phyloP scores from a whole-genome alignment of 2,329 filamentous ascomycete genomes.

The Furcasterigmium sp. region DNA sequence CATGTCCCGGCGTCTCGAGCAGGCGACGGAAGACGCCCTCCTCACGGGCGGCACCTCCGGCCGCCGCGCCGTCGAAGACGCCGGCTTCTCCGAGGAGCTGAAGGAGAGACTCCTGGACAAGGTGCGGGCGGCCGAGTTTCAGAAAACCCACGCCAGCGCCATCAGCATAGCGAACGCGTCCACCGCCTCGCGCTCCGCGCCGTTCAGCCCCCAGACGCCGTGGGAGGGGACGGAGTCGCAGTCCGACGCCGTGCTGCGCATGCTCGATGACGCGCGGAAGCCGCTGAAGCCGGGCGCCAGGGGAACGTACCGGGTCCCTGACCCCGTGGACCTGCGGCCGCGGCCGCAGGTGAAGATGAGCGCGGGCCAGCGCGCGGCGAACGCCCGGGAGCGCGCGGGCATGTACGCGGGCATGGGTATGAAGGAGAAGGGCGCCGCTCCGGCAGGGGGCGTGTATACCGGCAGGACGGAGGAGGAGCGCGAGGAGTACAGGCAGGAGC shows the following conservation, averaged over 20 bases:
- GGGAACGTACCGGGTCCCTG: constrained; percentile 37
- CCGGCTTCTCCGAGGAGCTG: constrained; percentile 59
- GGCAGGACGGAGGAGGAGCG: constrained; percentile 55
- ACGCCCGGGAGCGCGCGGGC: constrained; percentile 52
- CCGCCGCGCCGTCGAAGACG: constrained; percentile 54
- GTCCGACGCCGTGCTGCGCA: constrained; percentile 74
- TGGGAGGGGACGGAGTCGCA: constrained; percentile 77
- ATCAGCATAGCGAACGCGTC: constrained; percentile 35
- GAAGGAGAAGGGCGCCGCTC: constrained; percentile 21
- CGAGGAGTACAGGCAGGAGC: constrained; percentile 64
- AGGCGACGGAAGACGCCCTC: constrained; percentile 60
- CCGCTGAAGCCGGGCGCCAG: constrained; percentile 51
- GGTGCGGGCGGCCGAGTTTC: constrained; percentile 50
- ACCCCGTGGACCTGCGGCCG: constrained; percentile 48
- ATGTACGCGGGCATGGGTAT: constrained; percentile 44
- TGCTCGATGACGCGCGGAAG: constrained; percentile 76
- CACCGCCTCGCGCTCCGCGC: constrained; percentile 55
- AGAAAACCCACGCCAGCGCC: constrained; percentile 40
- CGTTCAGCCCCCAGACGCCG: constrained; percentile 59
- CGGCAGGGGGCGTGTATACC: too few relatives aligned
- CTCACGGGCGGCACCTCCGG: constrained; percentile 54
- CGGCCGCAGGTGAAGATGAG: constrained; percentile 30
- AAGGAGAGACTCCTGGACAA: constrained; percentile 53
- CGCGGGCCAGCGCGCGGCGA: constrained; percentile 42
- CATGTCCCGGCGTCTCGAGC: constrained; percentile 52